Conservation (phyloP, 139 green algal genomes). For the Tetradesmus lagerheimii region DNA sequence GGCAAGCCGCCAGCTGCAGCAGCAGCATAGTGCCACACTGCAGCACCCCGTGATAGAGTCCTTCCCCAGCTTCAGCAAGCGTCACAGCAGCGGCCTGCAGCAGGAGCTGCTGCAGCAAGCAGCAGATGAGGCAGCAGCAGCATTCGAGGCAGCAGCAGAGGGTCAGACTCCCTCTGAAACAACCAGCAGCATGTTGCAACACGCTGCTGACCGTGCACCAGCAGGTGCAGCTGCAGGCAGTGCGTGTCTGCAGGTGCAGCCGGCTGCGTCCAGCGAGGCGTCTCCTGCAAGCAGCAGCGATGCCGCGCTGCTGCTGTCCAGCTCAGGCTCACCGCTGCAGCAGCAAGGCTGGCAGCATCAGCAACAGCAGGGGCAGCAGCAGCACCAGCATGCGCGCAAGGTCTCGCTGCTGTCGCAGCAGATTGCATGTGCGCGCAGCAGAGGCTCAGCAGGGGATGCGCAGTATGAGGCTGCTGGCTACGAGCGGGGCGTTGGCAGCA, state of each 20-base stretch:
- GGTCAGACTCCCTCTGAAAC: neutral
- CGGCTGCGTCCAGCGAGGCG: neutral
- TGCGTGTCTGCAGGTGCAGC: neutral
- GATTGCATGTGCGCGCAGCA: neutral
- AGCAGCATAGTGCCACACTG: neutral
- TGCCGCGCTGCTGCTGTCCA: conserved; percentile 1
- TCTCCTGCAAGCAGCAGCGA: neutral
- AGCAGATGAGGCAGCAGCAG: neutral
- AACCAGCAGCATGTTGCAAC: neutral
- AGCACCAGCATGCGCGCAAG: neutral
- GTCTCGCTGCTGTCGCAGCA: conserved; percentile 23
- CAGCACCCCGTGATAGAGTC: conserved; percentile 23
- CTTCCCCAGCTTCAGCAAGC: conserved; percentile 30
- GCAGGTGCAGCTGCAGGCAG: neutral
- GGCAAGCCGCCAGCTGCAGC: conserved; percentile 7
- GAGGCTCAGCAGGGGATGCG: neutral
- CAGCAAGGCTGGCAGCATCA: neutral
- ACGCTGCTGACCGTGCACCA: neutral
- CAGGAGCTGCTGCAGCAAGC: neutral
- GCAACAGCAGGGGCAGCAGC: neutral
- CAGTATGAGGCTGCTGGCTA: neutral
- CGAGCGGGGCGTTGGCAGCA: neutral
- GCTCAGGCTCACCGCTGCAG: neutral
- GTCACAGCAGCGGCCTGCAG: neutral
- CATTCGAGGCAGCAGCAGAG: neutral